Base-by-base conservation (phyloP, 1,139 yeast genomes). In the Meyerozyma athensensis region DNA sequence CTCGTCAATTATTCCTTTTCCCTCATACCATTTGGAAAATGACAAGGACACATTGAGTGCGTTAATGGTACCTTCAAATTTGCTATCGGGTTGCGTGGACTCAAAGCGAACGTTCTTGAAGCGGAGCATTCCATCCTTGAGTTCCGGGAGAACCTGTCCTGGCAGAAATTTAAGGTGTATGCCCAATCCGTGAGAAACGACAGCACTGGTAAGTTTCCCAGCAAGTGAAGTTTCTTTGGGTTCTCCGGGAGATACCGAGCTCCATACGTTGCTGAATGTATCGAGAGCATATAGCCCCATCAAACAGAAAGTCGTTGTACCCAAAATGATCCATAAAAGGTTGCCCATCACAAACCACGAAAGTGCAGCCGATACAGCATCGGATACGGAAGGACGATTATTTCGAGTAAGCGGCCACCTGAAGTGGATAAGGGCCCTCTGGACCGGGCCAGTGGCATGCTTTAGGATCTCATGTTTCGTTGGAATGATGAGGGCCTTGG, bases 21-120 rank as follows among this genome's bases (percentile, higher is more conserved):
- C 82, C 42, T 75, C 74, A 36, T 79, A 68, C 90, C 90, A 83
- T 54, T 83, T 83, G 33, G 70, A 68, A 44, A 83, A 74, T 1
- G 85, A 78, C 17, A 83, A 59, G 0, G 83, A 73, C 30, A 82
- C 52, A 44, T 77, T 78, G 43, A 81, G 61, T 13, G 77, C 69
- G 38, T 79, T 76, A 20, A 81, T 65, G 12, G 59, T 60, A 21
- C 81, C 69, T 8, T 62, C 56, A 23, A 69, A 61, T 14, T 46
- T 46, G 35, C 47, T 39, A 37, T 41, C 33, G 19, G 36, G 37
- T 18, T 43, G 48, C 3, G 45, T 49, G 4, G 64, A 58, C 7
- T 49, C 48, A 7, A 81, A 50, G 23, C 57, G 56, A 5, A 83
- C 61, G 47, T 80, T 76, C 36, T 71, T 71, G 49, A 83, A 77